phyloP scores from a whole-genome alignment of 2,329 filamentous ascomycete genomes.

The Gyromitra esculenta region DNA sequence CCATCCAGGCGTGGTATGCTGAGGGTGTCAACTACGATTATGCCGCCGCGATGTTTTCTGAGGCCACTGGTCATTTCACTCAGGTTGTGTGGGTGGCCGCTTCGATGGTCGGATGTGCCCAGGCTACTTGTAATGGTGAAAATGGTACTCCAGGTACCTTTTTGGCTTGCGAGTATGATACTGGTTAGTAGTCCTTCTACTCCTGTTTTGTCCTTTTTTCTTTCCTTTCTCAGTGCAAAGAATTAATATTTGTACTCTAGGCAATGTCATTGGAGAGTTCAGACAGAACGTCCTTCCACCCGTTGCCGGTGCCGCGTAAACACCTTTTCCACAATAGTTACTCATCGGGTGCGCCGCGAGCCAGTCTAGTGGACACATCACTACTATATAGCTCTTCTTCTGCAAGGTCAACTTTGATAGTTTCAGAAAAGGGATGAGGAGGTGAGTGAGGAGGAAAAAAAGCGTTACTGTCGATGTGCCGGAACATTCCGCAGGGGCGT shows the following conservation, averaged over 20 bases:
- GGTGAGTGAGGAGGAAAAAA: not conserved
- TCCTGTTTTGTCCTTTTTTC: not conserved
- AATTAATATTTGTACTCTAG: slow-evolving; percentile 31
- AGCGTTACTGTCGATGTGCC: not conserved
- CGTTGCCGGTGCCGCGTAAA: not conserved
- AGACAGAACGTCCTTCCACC: slow-evolving; percentile 35
- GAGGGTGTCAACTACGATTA: slow-evolving; percentile 72
- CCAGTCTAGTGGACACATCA: slow-evolving; percentile 1
- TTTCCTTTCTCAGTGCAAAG: not conserved
- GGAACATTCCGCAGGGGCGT: slow-evolving; percentile 15
- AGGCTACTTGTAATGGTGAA: slow-evolving; percentile 30
- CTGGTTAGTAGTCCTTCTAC: slow-evolving; percentile 33
- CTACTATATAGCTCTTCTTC: not conserved
- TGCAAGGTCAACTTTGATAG: slow-evolving; percentile 17
- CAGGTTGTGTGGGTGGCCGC: slow-evolving; percentile 77
- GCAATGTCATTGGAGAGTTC: slow-evolving; percentile 50
- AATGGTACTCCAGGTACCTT: slow-evolving; percentile 45
- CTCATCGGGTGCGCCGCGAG: not conserved
- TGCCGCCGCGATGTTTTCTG: slow-evolving; percentile 57
- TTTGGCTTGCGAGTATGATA: slow-evolving; percentile 53
- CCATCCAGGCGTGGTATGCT: slow-evolving; percentile 90
- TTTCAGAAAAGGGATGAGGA: slow-evolving; percentile 1
- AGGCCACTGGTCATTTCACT: slow-evolving; percentile 72
- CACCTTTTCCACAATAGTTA: not conserved
- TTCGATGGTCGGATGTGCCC: slow-evolving; percentile 71